phyloP scores from a whole-genome alignment of 495 filamentous ascomycete species.

The Letharia columbiana region DNA sequence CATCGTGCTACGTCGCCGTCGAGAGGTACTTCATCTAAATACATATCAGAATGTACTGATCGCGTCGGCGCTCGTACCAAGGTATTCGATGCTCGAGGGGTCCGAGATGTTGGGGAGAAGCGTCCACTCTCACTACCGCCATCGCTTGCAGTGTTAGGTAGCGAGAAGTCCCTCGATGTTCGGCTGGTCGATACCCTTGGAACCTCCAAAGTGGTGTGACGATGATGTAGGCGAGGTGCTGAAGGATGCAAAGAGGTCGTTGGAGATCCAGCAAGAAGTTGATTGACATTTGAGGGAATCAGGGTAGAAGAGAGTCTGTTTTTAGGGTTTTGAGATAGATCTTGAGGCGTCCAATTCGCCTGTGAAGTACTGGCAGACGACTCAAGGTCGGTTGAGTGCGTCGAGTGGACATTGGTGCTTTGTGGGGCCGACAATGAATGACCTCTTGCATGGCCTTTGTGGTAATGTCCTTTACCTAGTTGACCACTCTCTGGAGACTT shows the following conservation, averaged over 20 bases:
- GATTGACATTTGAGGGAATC: conserved; percentile 40
- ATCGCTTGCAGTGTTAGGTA: conserved; percentile 51
- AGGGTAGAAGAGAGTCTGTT: conserved; percentile 66
- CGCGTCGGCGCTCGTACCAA: conserved; percentile 73
- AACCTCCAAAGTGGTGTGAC: conserved; percentile 78
- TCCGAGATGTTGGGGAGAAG: conserved; percentile 68
- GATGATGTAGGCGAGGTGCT: conserved; percentile 55
- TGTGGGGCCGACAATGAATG: conserved; percentile 27
- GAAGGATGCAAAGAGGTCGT: conserved; percentile 38
- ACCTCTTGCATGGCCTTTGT: conserved; percentile 23
- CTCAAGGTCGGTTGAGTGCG: conserved; percentile 13
- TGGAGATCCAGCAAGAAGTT: conserved; percentile 36
- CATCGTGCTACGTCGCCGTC: conserved; percentile 88
- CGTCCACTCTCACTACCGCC: conserved; percentile 58
- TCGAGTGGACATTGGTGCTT: conserved; percentile 13
- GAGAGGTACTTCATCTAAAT: conserved; percentile 70
- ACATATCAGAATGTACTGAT: conserved; percentile 74
- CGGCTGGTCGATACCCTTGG: conserved; percentile 49
- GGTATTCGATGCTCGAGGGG: conserved; percentile 70
- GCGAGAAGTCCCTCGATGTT: conserved; percentile 44
- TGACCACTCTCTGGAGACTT: conserved; percentile 20
- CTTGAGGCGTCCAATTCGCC: conserved; percentile 25
- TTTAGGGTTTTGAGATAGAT: conserved; percentile 36
- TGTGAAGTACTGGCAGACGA: conserved; percentile 32
- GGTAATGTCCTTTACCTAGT: conserved; percentile 12